Percentiles rank a stretch among this genome's conserved stretches.
phyloP scores from a whole-genome alignment of 2,329 filamentous ascomycete species.

The Simplicillium sp. region DNA sequence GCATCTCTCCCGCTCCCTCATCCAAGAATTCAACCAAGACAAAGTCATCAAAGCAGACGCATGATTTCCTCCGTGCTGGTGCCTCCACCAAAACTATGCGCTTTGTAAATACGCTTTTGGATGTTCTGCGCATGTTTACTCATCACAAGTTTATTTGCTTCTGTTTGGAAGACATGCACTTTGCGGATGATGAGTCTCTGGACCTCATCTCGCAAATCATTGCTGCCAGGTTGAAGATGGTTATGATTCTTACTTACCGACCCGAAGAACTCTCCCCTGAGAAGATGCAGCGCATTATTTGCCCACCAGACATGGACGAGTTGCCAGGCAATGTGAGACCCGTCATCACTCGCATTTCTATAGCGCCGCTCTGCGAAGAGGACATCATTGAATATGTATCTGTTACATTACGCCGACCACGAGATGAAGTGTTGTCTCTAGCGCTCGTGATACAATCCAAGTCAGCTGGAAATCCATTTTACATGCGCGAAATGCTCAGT shows the following conservation, averaged over 20 bases:
- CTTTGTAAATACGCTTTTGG: slow-evolving; percentile 79
- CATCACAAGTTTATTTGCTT: slow-evolving; percentile 81
- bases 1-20: slow-evolving; percentile 24
- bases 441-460: slow-evolving; percentile 83
- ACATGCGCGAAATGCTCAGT: slow-evolving; percentile 83
- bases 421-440: slow-evolving; percentile 65
- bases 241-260: slow-evolving; percentile 69
- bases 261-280: slow-evolving; percentile 54
- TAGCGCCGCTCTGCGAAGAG: slow-evolving; percentile 65
- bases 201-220: slow-evolving; percentile 79
- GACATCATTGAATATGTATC: slow-evolving; percentile 79
- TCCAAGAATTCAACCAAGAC: slow-evolving; percentile 23
- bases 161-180: slow-evolving; percentile 82
- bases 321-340: slow-evolving; percentile 36
- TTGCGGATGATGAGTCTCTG: slow-evolving; percentile 78
- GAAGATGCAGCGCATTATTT: slow-evolving; percentile 43
- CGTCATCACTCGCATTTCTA: slow-evolving; percentile 58
- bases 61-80: slow-evolving; percentile 51
- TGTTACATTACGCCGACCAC: slow-evolving; percentile 64
- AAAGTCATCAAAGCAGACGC: slow-evolving; percentile 39
- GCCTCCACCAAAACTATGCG: slow-evolving; percentile 57
- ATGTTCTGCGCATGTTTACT: slow-evolving; percentile 74
- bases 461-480: slow-evolving; percentile 81
- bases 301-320: slow-evolving; percentile 44
- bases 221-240: slow-evolving; percentile 66